These are phyloP conservation scores for Ambrosia trifida DNA, from an alignment of 129 eudicot species.

Conservation along the genomic window DNA sequence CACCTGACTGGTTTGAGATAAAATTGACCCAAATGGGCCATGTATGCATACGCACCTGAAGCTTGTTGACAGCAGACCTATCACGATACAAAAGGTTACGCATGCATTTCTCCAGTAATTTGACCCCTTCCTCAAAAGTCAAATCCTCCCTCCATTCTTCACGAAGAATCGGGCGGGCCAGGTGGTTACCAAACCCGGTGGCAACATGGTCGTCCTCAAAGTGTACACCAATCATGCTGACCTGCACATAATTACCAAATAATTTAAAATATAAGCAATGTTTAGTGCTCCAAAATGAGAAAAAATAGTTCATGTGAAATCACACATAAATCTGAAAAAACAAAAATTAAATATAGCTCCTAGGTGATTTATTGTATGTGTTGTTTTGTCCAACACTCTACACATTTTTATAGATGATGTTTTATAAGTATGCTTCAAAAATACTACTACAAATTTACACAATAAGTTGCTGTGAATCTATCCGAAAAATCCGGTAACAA, in stretches of 20 bases:
- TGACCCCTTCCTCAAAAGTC: slow-evolving; percentile 78
- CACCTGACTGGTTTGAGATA: neutral
- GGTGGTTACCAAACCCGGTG: slow-evolving; percentile 83
- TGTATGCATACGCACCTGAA: slow-evolving; percentile 47
- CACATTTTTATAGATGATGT: neutral
- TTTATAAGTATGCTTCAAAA: neutral
- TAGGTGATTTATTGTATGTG: neutral
- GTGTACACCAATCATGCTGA: slow-evolving; percentile 91
- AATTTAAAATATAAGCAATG: neutral
- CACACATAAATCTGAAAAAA: neutral
- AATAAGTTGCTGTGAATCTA: neutral
- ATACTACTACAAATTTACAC: neutral
- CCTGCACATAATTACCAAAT: slow-evolving; percentile 40
- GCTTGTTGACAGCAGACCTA: slow-evolving; percentile 85
- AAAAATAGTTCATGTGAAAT: neutral
- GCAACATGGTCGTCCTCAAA: slow-evolving; percentile 83
- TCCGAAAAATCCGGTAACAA: neutral
- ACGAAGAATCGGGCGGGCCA: slow-evolving; percentile 75
- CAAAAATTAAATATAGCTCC: neutral
- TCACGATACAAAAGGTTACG: slow-evolving; percentile 85
- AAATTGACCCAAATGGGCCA: neutral
- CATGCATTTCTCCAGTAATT: slow-evolving; percentile 81
- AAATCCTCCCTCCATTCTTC: slow-evolving; percentile 77
- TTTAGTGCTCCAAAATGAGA: neutral
- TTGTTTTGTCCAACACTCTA: neutral